Percentiles rank a stretch among this genome's conserved stretches.
These are phyloP conservation scores for Bimuria novae-zelandiae DNA, from an alignment of 2,329 filamentous ascomycete species.

Conservation along the genomic window DNA sequence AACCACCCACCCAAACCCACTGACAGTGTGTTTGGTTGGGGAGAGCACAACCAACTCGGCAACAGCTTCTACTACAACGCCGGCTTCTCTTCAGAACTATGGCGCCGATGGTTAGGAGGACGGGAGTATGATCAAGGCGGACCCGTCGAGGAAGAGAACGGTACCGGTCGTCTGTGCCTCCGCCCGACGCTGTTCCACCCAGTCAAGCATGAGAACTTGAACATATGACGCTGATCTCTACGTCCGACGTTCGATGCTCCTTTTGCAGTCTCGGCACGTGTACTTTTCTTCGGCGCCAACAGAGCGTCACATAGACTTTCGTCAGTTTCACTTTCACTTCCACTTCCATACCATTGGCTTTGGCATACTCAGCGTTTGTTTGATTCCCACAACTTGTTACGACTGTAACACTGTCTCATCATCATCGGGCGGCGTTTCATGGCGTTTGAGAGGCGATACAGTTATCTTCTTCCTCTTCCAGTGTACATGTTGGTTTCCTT, in stretches of 20 bases:
- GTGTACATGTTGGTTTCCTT: constrained; percentile 20
- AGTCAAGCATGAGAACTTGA: constrained; percentile 53
- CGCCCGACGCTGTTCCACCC: constrained; percentile 53
- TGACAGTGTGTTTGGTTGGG: constrained; percentile 56
- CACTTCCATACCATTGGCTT: constrained; percentile 20
- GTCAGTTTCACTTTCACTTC: neutral
- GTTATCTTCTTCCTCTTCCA: constrained; percentile 13
- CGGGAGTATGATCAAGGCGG: constrained; percentile 51
- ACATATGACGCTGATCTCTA: constrained; percentile 30
- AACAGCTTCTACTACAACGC: constrained; percentile 58
- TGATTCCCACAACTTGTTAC: constrained; percentile 17
- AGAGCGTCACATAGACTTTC: constrained; percentile 30
- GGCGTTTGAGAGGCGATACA: constrained; percentile 27
- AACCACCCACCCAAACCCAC: constrained; percentile 53
- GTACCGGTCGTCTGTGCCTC: constrained; percentile 55
- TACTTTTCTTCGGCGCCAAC: constrained; percentile 20
- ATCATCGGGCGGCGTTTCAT: constrained; percentile 42
- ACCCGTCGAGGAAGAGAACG: constrained; percentile 48
- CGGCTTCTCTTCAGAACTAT: constrained; percentile 53
- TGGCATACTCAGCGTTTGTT: constrained; percentile 31
- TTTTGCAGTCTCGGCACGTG: constrained; percentile 30
- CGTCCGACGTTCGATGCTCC: constrained; percentile 22
- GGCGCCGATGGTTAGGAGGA: constrained; percentile 56
- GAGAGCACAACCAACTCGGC: constrained; percentile 57
- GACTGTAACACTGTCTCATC: constrained; percentile 17